phyloP scores from a whole-genome alignment of 768 basidiomycete genomes.

The Boletus huronensis region DNA sequence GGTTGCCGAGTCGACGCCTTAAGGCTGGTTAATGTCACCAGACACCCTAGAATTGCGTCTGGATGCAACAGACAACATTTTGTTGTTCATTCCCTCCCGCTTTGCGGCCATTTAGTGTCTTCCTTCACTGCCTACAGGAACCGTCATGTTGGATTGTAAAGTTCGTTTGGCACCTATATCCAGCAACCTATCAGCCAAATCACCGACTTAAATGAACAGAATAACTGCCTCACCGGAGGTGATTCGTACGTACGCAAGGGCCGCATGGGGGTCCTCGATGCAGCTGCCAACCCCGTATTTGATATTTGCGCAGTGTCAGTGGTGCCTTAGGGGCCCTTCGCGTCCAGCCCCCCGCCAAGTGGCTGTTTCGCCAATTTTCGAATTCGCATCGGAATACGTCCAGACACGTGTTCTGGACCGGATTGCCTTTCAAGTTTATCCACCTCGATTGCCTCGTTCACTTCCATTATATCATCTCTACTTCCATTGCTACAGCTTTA shows the following conservation, averaged over 20 bases:
- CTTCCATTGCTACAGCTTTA: constrained; percentile 3
- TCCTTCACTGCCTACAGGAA: background rate
- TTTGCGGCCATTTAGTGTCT: background rate
- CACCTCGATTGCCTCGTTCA: background rate
- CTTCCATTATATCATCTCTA: background rate
- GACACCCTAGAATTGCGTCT: background rate
- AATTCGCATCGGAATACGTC: background rate
- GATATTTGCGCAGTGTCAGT: background rate
- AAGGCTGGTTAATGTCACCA: background rate
- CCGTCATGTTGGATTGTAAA: background rate
- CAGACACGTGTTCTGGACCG: background rate
- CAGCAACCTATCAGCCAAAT: background rate
- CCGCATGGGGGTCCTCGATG: background rate
- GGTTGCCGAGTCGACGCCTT: background rate
- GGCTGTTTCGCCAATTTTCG: background rate
- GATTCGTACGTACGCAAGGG: background rate
- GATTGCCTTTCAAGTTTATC: background rate
- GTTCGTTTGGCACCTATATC: background rate
- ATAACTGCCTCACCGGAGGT: background rate
- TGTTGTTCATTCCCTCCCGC: background rate
- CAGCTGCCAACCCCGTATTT: background rate
- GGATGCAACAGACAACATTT: background rate
- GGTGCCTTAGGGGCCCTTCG: background rate
- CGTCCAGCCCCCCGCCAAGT: background rate
- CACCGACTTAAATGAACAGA: background rate